Conservation (phyloP, 208 protist genomes). For the Leishmania major region DNA sequence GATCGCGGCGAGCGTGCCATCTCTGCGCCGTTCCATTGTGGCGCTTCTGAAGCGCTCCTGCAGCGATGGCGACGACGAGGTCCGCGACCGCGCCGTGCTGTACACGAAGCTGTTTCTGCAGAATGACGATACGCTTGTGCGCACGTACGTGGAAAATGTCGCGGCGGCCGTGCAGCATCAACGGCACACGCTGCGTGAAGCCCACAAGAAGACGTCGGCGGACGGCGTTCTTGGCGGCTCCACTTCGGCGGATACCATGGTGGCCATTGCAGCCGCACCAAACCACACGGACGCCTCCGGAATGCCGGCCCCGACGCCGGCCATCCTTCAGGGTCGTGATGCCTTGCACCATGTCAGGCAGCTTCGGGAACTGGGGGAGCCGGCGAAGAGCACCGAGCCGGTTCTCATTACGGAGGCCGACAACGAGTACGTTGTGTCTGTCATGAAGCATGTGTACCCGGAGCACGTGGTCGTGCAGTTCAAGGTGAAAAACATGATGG, state of each 20-base stretch:
- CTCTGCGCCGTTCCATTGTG: slow-evolving; percentile 89
- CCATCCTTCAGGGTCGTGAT: slow-evolving; percentile 69
- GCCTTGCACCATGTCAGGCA: slow-evolving; percentile 65
- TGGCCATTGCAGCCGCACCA: slow-evolving; percentile 15
- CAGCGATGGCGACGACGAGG: slow-evolving; percentile 98
- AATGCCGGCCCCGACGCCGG: slow-evolving; percentile 5
- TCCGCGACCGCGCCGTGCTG: slow-evolving; percentile 97
- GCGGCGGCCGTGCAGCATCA: slow-evolving; percentile 51
- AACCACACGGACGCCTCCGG: slow-evolving; percentile 1
- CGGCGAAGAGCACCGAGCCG: slow-evolving; percentile 60
- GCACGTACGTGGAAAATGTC: slow-evolving; percentile 71
- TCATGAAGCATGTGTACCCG: slow-evolving; percentile 95
- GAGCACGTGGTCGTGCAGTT: slow-evolving; percentile 96
- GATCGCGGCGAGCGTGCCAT: slow-evolving; percentile 92
- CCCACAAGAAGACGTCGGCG: neutral
- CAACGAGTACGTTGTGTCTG: slow-evolving; percentile 97
- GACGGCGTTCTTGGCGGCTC: slow-evolving; percentile 3
- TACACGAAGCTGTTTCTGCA: slow-evolving; percentile 90
- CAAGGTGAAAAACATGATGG: slow-evolving; percentile 94
- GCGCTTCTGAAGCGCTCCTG: slow-evolving; percentile 92
- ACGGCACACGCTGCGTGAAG: slow-evolving; percentile 27
- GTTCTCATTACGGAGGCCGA: slow-evolving; percentile 94
- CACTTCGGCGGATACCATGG: slow-evolving; percentile 22
- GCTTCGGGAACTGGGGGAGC: slow-evolving; percentile 78
- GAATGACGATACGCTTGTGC: slow-evolving; percentile 71